Evolutionary conservation across 164 flowering plant species (phyloP).

Genomic region (Saururus chinensis): DNA sequence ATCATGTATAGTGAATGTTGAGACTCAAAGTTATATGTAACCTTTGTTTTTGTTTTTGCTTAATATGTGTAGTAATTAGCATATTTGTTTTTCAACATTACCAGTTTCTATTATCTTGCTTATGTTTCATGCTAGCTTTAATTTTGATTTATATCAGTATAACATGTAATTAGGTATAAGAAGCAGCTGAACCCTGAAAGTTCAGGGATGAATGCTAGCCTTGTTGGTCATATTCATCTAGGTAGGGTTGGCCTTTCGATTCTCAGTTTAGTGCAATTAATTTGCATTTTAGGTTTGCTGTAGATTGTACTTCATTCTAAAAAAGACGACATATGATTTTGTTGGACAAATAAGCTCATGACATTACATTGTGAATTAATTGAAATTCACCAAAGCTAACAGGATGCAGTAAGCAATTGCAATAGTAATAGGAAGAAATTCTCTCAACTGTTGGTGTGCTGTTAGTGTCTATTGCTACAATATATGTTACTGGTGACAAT

Average conservation of each 20-base stretch:
- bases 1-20: too few relatives aligned
- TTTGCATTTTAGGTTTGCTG: not conserved
- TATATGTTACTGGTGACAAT: too few relatives aligned
- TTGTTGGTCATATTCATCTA: conserved; percentile 77
- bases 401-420: conserved; percentile 27
- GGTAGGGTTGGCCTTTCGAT: conserved; percentile 36
- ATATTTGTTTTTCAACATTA: too few relatives aligned
- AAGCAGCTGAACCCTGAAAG: conserved; percentile 20
- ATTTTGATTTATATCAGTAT: not conserved
- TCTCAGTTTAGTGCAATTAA: not conserved
- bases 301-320: not conserved
- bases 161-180: conserved; percentile 28
- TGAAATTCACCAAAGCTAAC: conserved; percentile 42
- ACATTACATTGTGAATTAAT: conserved; percentile 27
- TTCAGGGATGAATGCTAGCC: conserved; percentile 35
- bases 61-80: too few relatives aligned
- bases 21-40: too few relatives aligned
- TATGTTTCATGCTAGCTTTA: not conserved
- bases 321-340: not conserved
- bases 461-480: too few relatives aligned
- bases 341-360: conserved; percentile 26
- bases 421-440: conserved; percentile 44
- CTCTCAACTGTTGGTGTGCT: conserved; percentile 24
- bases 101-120: too few relatives aligned
- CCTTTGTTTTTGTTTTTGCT: too few relatives aligned